A percentile compares a stretch with the other conserved stretches of the same genome.
Conservation (phyloP, 2,329 filamentous ascomycete species). For the Colletotrichum costaricense region DNA sequence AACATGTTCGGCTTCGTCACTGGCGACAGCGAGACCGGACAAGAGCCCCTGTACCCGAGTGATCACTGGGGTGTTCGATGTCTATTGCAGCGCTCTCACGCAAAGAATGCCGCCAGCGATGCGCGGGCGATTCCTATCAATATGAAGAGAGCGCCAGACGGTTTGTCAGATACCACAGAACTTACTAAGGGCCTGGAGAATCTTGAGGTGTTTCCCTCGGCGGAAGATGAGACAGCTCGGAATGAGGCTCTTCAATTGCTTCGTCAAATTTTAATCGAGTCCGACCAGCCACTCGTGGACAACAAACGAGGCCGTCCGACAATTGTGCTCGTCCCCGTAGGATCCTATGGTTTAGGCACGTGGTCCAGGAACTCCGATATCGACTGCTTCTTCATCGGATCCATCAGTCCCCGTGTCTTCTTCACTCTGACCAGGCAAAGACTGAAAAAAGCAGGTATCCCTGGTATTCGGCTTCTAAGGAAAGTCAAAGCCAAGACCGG, state of each 20-base stretch:
- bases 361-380: conserved; percentile 72
- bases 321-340: conserved; percentile 70
- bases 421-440: conserved; percentile 68
- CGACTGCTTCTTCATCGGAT: conserved; percentile 74
- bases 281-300: conserved; percentile 33
- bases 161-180: conserved; percentile 45
- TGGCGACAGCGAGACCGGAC: conserved; percentile 32
- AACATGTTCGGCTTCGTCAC: conserved; percentile 67
- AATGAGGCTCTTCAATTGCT: conserved; percentile 59
- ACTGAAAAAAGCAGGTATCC: conserved; percentile 57
- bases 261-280: conserved; percentile 52
- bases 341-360: conserved; percentile 72
- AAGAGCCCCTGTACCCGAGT: conserved; percentile 51
- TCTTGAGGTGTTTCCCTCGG: conserved; percentile 57
- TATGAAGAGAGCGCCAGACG: conserved; percentile 42
- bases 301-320: conserved; percentile 38
- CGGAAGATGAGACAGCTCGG: conserved; percentile 54
- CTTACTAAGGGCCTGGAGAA: conserved; percentile 52
- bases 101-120: neutral
- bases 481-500: conserved; percentile 69
- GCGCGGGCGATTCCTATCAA: conserved; percentile 47
- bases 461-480: conserved; percentile 63
- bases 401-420: conserved; percentile 70
- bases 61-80: conserved; percentile 70
- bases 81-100: conserved; percentile 42